phyloP scores from a whole-genome alignment of 2,329 filamentous ascomycete genomes.

The Bertia moriformis region DNA sequence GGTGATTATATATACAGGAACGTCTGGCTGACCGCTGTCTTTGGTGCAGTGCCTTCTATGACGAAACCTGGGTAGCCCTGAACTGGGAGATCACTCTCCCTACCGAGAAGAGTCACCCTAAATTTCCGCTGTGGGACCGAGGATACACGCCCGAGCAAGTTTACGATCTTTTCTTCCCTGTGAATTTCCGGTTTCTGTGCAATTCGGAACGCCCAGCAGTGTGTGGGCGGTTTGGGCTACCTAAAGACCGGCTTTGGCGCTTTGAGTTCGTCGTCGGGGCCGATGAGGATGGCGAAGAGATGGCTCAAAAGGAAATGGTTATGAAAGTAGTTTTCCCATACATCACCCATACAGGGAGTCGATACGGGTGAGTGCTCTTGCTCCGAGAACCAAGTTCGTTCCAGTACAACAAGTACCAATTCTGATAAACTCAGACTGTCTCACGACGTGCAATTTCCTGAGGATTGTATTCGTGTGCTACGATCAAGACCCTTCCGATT shows the following conservation, averaged over 20 bases:
- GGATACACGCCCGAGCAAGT: conserved; percentile 11
- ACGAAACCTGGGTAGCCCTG: conserved; percentile 13
- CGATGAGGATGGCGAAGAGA: conserved; percentile 13
- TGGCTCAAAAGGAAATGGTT: conserved; percentile 13
- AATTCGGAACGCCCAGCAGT: conserved; percentile 10
- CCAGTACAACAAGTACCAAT: no score
- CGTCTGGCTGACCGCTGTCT: no score
- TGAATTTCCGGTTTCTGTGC: conserved; percentile 11
- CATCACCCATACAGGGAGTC: conserved; percentile 12
- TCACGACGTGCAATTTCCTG: conserved; percentile 18
- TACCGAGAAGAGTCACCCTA: conserved; percentile 10
- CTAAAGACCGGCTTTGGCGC: conserved; percentile 13
- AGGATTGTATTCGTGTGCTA: conserved; percentile 28
- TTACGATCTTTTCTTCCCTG: conserved; percentile 13
- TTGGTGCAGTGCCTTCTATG: conserved; percentile 11
- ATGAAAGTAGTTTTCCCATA: conserved; percentile 14
- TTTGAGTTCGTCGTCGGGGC: conserved; percentile 15
- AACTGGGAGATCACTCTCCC: conserved; percentile 12
- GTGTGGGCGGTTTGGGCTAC: conserved; percentile 12
- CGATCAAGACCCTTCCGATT: conserved; percentile 29
- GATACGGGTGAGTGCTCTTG: conserved; percentile 1
- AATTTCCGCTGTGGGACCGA: conserved; percentile 12
- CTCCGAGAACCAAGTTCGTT: no score
- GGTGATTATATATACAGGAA: no score
- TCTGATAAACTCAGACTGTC: no score